Percentiles rank a stretch among this genome's conserved stretches.
phyloP scores from a whole-genome alignment of 108 stramenopile species.

The Licmophora abbreviata region DNA sequence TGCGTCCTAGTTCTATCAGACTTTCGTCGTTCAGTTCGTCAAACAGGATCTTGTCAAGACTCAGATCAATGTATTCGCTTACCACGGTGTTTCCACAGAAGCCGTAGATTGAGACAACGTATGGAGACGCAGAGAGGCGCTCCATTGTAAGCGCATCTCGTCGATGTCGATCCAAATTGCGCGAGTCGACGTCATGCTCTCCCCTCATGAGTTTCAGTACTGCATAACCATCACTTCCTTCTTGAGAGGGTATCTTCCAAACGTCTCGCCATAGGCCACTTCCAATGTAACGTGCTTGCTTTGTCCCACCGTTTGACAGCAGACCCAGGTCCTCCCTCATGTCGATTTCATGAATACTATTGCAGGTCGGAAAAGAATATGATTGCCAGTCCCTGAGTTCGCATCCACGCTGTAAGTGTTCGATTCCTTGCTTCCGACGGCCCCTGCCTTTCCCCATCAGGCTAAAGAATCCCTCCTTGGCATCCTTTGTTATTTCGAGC shows the following conservation, averaged over 20 bases:
- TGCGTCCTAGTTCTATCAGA: constrained; percentile 14
- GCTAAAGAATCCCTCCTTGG: no score
- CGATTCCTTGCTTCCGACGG: no score
- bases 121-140: constrained; percentile 36
- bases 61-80: constrained; percentile 53
- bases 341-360: constrained; percentile 71
- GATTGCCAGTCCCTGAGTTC: constrained; percentile 45
- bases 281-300: constrained; percentile 36
- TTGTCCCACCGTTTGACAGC: constrained; percentile 5
- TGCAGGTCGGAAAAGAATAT: constrained; percentile 54
- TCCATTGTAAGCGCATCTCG: constrained; percentile 80
- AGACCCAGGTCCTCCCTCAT: not conserved
- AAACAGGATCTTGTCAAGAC: constrained; percentile 41
- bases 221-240: constrained; percentile 13
- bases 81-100: constrained; percentile 74
- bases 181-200: constrained; percentile 50
- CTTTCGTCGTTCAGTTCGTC: constrained; percentile 23
- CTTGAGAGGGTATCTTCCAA: constrained; percentile 41
- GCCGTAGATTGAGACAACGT: constrained; percentile 59
- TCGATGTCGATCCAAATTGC: constrained; percentile 81
- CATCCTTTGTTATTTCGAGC: no score
- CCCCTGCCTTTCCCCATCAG: no score
- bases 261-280: constrained; percentile 71
- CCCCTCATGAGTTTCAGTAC: constrained; percentile 74
- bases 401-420: no score